Evolutionary conservation across 257 asterid species (phyloP), one percentile per base, ranked within the genome.

Genomic region (Striga asiatica): DNA sequence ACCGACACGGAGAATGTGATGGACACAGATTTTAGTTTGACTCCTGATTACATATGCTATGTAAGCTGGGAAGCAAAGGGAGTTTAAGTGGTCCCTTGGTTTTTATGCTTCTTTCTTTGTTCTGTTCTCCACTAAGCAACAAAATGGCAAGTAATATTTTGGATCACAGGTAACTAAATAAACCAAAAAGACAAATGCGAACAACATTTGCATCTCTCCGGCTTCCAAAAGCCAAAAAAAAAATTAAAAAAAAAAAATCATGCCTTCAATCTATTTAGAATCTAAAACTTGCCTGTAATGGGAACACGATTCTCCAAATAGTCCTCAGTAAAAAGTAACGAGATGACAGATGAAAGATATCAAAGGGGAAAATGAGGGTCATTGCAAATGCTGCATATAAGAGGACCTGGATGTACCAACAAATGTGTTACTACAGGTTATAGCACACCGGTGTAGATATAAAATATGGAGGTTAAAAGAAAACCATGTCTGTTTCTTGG

Each of bases 241-340:
- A n/a, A n/a, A n/a, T n/a, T n/a, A n/a, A n/a, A n/a, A n/a, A n/a
- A n/a, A n/a, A n/a, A n/a, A n/a, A n/a, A n/a, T 61, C 41, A 60
- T 47, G 6, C 11, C 60, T 42, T 20, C 46, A 37, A 24, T 59
- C 49, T 27, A 50, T 47, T 47, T 38, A 8, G 68, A 54, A 41
- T 67, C 32, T 29, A 43, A 55, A 71, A 73, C 95, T 82, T 81
- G 74, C 99, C 96, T 92, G 97, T 57, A 92, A 61, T 2, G 99
- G 99, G 56, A 88, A 75, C 46, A 80, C 70, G 52, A 92, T 85
- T 65, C 93, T 78, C 96, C 96, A 92, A 50, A 79, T 58, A 61
- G 96, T 83, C 82, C 96, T 85, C 77, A 88, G 59, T 61, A 85
- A 71, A 76, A 88, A 88, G 79, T 66, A 92, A 67, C 99, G 99